These are phyloP conservation scores for Aspergillus pseudoglaucus DNA, from an alignment of 2,329 filamentous ascomycete genomes.

Conservation along the genomic window DNA sequence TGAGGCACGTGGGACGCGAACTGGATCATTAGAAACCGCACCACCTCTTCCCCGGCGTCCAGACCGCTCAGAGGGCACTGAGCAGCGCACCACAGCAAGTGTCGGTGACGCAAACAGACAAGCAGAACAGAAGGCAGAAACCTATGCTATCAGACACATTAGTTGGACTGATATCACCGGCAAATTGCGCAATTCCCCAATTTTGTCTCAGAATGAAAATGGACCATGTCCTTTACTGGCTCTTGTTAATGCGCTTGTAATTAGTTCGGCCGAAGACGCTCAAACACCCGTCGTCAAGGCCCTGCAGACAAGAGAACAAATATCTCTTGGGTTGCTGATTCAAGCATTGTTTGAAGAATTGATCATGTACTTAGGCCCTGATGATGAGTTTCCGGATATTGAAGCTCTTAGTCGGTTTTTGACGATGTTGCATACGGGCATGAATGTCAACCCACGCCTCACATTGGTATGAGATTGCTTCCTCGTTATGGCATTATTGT, in stretches of 20 bases:
- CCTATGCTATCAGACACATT: slow-evolving; percentile 89
- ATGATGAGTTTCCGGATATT: slow-evolving; percentile 72
- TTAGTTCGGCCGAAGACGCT: slow-evolving; percentile 65
- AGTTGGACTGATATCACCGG: slow-evolving; percentile 67
- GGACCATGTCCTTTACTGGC: slow-evolving; percentile 90
- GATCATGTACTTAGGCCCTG: slow-evolving; percentile 66
- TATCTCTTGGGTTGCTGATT: slow-evolving; percentile 76
- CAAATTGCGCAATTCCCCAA: slow-evolving; percentile 71
- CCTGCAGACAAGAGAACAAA: slow-evolving; percentile 72
- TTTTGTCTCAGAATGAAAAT: slow-evolving; percentile 87
- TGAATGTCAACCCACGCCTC: slow-evolving; percentile 95
- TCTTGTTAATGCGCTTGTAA: slow-evolving; percentile 81
- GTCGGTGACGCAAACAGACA: slow-evolving; percentile 27
- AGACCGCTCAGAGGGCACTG: slow-evolving; percentile 1
- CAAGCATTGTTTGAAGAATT: slow-evolving; percentile 91
- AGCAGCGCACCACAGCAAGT: slow-evolving; percentile 2
- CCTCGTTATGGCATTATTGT: slow-evolving; percentile 31
- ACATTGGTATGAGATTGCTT: slow-evolving; percentile 46
- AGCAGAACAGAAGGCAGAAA: slow-evolving; percentile 56
- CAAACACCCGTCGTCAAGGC: slow-evolving; percentile 70
- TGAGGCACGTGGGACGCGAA: neutral
- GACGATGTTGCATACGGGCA: slow-evolving; percentile 82
- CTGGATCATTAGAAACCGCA: neutral
- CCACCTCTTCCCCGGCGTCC: slow-evolving; percentile 9
- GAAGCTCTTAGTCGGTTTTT: slow-evolving; percentile 82